Conservation (phyloP, 139 green algal species). For the Haematococcus lacustris region DNA sequence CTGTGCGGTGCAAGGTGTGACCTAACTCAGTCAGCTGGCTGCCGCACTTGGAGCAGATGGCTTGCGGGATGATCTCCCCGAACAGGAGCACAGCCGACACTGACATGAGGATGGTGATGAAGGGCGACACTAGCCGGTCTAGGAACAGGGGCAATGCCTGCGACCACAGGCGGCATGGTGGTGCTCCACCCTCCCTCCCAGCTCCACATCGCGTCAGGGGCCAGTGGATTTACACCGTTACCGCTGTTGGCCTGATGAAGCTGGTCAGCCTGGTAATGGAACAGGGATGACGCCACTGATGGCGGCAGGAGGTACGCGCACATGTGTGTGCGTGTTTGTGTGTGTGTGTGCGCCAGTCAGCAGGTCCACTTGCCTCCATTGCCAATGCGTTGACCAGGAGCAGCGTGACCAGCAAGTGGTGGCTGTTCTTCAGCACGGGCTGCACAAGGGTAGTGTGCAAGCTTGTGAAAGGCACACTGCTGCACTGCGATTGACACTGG, state of each 20-base stretch:
- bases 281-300: too few species aligned
- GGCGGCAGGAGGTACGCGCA: not conserved
- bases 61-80: constrained; percentile 81
- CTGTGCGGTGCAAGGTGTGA: not conserved
- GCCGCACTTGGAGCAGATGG: constrained; percentile 70
- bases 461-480: too few species aligned
- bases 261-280: not conserved
- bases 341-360: not conserved
- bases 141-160: constrained; percentile 71
- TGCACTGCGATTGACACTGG: too few species aligned
- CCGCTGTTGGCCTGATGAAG: not conserved
- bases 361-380: not conserved
- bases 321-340: not conserved
- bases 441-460: too few species aligned
- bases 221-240: not conserved
- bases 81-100: constrained; percentile 65
- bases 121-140: constrained; percentile 54
- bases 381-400: constrained; percentile 58
- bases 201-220: not conserved
- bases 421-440: constrained; percentile 38
- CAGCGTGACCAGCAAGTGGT: constrained; percentile 58
- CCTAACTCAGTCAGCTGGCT: not conserved
- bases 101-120: constrained; percentile 56
- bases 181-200: not conserved
- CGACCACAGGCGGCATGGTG: not conserved